Percentiles rank a stretch among this genome's conserved stretches.
phyloP scores from a whole-genome alignment of 345 rosid species.

The Gossypium turneri region DNA sequence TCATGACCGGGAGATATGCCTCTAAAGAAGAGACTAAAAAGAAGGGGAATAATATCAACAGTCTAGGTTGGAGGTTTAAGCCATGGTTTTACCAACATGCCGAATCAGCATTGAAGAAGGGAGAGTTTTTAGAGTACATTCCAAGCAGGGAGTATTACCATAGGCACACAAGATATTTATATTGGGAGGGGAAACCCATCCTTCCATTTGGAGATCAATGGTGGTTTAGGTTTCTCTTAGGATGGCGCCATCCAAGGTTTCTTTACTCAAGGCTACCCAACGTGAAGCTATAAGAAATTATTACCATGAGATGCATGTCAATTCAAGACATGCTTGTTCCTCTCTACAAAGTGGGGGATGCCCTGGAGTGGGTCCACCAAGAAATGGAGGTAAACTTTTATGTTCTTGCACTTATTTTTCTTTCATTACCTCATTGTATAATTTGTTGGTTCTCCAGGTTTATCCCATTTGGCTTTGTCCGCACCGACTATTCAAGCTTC shows the following conservation, averaged over 20 bases:
- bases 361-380: conserved; percentile 79
- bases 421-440: not conserved
- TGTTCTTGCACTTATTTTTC: not conserved
- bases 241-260: conserved; percentile 99
- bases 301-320: conserved; percentile 94
- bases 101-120: conserved; percentile 64
- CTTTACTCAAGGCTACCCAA: conserved; percentile 94
- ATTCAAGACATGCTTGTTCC: conserved; percentile 99
- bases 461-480: conserved; percentile 98
- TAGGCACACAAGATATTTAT: conserved; percentile 91
- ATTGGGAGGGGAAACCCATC: conserved; percentile 99
- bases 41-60: conserved; percentile 81
- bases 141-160: conserved; percentile 93
- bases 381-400: conserved; percentile 81
- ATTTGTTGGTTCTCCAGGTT: conserved; percentile 35
- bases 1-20: conserved; percentile 92
- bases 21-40: conserved; percentile 83
- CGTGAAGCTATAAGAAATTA: conserved; percentile 97
- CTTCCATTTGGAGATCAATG: conserved; percentile 95
- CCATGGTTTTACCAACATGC: conserved; percentile 99
- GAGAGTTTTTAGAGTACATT: conserved; percentile 89
- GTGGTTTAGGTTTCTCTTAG: conserved; percentile 90
- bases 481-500: conserved; percentile 76
- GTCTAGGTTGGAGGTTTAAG: conserved; percentile 93
- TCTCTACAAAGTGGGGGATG: conserved; percentile 88